Percentiles rank a stretch among this genome's conserved stretches.
Evolutionary conservation across 192 early-diverging fungal species (phyloP).

Genomic region (Dimargaris verticillata): DNA sequence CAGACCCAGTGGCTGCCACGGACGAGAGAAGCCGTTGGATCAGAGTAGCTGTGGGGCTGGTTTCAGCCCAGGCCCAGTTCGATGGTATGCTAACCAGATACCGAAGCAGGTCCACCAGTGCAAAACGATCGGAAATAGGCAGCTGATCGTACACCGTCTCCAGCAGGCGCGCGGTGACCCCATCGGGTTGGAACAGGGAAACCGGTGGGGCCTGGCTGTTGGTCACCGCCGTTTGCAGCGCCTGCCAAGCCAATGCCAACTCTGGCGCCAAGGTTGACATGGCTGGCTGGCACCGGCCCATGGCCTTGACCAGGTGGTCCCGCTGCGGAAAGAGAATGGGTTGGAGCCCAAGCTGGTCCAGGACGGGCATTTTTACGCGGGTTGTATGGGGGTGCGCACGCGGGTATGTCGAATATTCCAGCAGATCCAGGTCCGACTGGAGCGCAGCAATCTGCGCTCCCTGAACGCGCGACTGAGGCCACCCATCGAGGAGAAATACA

Average conservation of each 20-base stretch:
- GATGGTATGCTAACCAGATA: not conserved
- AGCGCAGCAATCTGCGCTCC: constrained; percentile 47
- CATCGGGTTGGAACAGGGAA: not conserved
- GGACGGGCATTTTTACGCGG: constrained; percentile 20
- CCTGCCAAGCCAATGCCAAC: not conserved
- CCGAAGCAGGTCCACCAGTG: not conserved
- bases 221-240: not conserved
- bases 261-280: not conserved
- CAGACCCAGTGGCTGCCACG: constrained; percentile 5
- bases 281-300: constrained; percentile 10
- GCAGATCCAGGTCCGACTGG: constrained; percentile 34
- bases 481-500: constrained; percentile 42
- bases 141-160: not conserved
- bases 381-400: constrained; percentile 45
- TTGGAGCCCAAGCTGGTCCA: constrained; percentile 22
- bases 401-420: constrained; percentile 46
- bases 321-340: constrained; percentile 25
- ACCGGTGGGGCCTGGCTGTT: not conserved
- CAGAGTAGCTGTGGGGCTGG: too few species aligned
- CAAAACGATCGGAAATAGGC: not conserved
- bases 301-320: constrained; percentile 18
- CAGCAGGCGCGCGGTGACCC: not conserved
- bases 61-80: not conserved
- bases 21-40: constrained; percentile 12
- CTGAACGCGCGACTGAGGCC: constrained; percentile 34